These are phyloP conservation scores for Colletotrichum musicola DNA, from an alignment of 2,329 filamentous ascomycete species.

Conservation along the genomic window DNA sequence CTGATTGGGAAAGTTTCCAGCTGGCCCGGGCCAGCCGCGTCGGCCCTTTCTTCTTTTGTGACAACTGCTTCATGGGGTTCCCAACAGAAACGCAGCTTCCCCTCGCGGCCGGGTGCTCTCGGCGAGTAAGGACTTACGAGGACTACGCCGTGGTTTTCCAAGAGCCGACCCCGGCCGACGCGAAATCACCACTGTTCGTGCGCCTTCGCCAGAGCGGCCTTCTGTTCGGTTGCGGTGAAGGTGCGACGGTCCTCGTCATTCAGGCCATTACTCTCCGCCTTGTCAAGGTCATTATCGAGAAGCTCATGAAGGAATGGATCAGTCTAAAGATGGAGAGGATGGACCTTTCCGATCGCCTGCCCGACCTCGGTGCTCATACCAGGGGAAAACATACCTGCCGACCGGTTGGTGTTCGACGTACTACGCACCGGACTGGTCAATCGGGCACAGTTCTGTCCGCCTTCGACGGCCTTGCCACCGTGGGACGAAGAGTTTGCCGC, in stretches of 20 bases:
- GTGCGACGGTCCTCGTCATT: conserved; percentile 18
- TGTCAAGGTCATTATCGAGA: background rate
- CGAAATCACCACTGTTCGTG: background rate
- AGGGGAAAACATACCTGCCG: background rate
- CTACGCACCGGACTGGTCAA: background rate
- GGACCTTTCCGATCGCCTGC: background rate
- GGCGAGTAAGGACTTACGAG: background rate
- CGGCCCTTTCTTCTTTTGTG: background rate
- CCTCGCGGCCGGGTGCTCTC: background rate
- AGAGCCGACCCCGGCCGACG: background rate
- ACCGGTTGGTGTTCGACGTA: background rate
- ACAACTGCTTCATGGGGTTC: conserved; percentile 32
- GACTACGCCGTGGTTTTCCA: conserved; percentile 7
- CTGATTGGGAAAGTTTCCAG: conserved; percentile 20
- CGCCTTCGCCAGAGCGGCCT: conserved; percentile 4
- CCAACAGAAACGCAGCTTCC: background rate
- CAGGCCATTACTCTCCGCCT: conserved; percentile 21
- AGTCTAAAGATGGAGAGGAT: background rate
- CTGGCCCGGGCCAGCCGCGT: conserved; percentile 6
- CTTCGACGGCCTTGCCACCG: background rate
- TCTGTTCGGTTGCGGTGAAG: conserved; percentile 27
- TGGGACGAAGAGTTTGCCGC: background rate
- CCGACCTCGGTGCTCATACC: background rate
- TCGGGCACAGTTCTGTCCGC: background rate
- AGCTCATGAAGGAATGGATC: background rate